phyloP scores from a whole-genome alignment of 2,329 filamentous ascomycete genomes.

The Fusarium nelsonii region DNA sequence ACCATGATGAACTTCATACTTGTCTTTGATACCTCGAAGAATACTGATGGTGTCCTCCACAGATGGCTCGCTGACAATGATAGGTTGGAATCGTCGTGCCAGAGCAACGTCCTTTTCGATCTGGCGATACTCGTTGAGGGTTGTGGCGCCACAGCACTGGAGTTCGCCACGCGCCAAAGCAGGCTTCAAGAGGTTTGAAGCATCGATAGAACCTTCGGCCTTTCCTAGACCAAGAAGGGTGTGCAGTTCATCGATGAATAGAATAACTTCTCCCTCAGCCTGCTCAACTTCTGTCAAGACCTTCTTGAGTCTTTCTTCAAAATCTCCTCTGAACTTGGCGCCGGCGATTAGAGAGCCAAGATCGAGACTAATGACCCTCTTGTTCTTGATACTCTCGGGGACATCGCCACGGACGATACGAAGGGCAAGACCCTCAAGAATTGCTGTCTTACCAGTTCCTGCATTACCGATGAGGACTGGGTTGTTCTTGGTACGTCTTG shows the following conservation, averaged over 20 bases:
- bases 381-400: constrained; percentile 95
- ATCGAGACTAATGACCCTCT: constrained; percentile 87
- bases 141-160: constrained; percentile 96
- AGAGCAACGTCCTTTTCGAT: constrained; percentile 98
- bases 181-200: constrained; percentile 93
- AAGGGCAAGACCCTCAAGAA: constrained; percentile 89
- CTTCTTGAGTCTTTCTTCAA: constrained; percentile 92
- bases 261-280: constrained; percentile 87
- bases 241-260: constrained; percentile 96
- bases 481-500: constrained; percentile 93
- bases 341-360: constrained; percentile 94
- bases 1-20: constrained; percentile 97
- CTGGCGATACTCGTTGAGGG: constrained; percentile 87
- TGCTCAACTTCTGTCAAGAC: constrained; percentile 93
- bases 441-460: constrained; percentile 93
- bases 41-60: constrained; percentile 97
- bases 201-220: constrained; percentile 95
- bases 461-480: constrained; percentile 93
- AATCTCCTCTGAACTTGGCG: constrained; percentile 95
- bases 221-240: constrained; percentile 92
- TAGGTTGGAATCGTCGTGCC: constrained; percentile 92
- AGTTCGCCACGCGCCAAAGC: constrained; percentile 92
- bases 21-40: constrained; percentile 94
- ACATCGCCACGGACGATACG: constrained; percentile 93
- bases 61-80: constrained; percentile 89